Base-by-base conservation (phyloP, 495 filamentous ascomycete species). In the Penicillium macrosclerotiorum region DNA sequence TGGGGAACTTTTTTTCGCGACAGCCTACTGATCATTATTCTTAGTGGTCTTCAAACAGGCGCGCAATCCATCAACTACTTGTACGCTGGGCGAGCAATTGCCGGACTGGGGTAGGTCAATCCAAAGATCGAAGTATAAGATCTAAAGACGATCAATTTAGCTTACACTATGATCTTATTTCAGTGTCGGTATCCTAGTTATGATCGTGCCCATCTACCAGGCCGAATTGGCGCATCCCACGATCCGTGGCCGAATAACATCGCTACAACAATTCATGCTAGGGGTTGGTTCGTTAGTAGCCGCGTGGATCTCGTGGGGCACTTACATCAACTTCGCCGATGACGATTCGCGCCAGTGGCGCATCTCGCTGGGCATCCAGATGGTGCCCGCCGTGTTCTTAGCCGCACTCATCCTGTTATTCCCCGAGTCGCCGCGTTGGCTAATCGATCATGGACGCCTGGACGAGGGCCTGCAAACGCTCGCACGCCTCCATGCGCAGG, bases 401-500 rank as follows among this genome's bases (percentile, higher is more conserved):
- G 73, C 74, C 12, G 40, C 65, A 3, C 75, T 83, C 4, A 71
- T 88, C 19, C 81, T 86, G 69, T 46, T 69, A 29, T 71, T 67
- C 44, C 74, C 75, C 3, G 75, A 80, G 56, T 74, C 71, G 1
- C 76, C 76, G 6, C 68, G 76, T 4, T 80, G 68, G 67, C 49
- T 80, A 3, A 61, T 77, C 19, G 63, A 69, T 4, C 52, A 66
- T 6, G 75, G 69, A 33, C 63, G 70, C 14, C 33, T 59, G 11
- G 74, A 77, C 1, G 71, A 82, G 52, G 83, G 80, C 1, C 73
- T 82, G 2, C 47, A 58, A 8, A 81, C 75, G 0, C 73, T 86
- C 0, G 83, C 82, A 1, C 63, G 67, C 17, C 72, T 87, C 11
- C 82, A 84, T 45, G 62, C 82, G 7, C 68, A 79, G 35, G 81